Percentiles rank a stretch among this genome's conserved stretches.
Evolutionary conservation across 768 basidiomycete species (phyloP).

Genomic region (Kwoniella dendrophila): DNA sequence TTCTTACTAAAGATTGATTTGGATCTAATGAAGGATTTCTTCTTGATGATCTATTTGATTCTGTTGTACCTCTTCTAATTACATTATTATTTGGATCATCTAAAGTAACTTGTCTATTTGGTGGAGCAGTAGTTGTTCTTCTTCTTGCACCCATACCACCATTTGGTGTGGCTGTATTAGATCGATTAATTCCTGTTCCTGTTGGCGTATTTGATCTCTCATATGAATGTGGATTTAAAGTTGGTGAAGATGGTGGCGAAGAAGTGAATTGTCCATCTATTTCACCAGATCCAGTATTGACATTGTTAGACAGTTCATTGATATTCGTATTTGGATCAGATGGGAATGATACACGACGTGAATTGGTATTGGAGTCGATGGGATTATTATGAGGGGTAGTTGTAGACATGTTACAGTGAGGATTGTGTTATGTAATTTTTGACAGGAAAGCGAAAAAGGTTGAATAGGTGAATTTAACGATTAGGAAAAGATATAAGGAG

Average conservation of each 20-base stretch:
- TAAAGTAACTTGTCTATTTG: constrained; percentile 7
- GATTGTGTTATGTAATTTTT: neutral
- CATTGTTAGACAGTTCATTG: too few species aligned
- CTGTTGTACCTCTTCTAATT: constrained; percentile 8
- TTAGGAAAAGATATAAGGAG: neutral
- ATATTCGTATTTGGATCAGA: neutral
- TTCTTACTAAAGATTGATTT: constrained; percentile 35
- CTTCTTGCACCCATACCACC: neutral
- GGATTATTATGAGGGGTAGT: neutral
- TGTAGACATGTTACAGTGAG: neutral
- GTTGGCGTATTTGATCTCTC: too few species aligned
- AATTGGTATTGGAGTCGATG: neutral
- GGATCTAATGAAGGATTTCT: constrained; percentile 26
- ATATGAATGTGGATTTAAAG: too few species aligned
- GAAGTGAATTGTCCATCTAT: too few species aligned
- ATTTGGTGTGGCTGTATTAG: neutral
- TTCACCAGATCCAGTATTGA: too few species aligned
- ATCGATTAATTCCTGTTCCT: too few species aligned
- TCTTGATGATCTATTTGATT: constrained; percentile 4
- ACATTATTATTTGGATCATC: neutral
- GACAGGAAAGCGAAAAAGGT: neutral
- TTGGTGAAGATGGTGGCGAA: constrained; percentile 17
- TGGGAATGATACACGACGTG: constrained; percentile 23
- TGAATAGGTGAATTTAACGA: neutral
- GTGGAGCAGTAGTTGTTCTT: constrained; percentile 4